Conservation (phyloP, 2,329 filamentous ascomycete genomes). For the Orbilia brochopaga region DNA sequence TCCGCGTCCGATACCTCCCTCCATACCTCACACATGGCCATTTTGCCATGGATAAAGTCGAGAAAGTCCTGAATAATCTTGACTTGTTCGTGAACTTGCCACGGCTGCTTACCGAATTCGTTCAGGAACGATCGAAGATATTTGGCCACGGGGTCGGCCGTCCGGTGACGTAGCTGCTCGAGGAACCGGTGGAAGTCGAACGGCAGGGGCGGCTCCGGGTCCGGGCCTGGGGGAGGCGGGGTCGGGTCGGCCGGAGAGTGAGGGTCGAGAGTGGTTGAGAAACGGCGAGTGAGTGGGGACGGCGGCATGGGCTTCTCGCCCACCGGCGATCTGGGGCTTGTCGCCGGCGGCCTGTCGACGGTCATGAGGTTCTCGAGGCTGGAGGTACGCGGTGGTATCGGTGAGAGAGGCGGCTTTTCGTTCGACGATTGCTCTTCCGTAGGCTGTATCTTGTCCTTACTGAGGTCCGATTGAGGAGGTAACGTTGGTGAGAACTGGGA, state of each 20-base stretch:
- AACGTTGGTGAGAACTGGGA: constrained; percentile 71
- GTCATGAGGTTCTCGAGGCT: constrained; percentile 44
- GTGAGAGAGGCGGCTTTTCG: constrained; percentile 42
- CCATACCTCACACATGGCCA: constrained; percentile 97
- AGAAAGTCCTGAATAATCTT: constrained; percentile 98
- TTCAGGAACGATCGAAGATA: constrained; percentile 92
- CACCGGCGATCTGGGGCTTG: constrained; percentile 19
- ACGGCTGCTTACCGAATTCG: constrained; percentile 96
- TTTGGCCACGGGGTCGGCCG: constrained; percentile 95
- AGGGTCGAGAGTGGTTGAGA: constrained; percentile 45
- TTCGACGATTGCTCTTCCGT: constrained; percentile 29
- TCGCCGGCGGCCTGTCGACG: constrained; percentile 12
- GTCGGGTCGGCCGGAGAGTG: constrained; percentile 39
- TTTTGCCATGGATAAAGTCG: constrained; percentile 96
- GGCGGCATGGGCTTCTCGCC: constrained; percentile 25
- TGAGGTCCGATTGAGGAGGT: constrained; percentile 47
- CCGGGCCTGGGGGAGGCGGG: constrained; percentile 63
- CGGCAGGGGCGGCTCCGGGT: constrained; percentile 65
- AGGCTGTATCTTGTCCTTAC: constrained; percentile 13
- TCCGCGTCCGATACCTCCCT: constrained; percentile 92
- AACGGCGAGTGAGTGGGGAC: constrained; percentile 33
- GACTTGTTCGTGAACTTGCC: constrained; percentile 99
- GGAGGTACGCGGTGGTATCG: constrained; percentile 50
- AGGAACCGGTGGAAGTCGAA: constrained; percentile 98
- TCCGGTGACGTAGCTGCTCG: constrained; percentile 92